Evolutionary conservation across 1,139 yeast species (phyloP).

Genomic region (Debaryomyces singareniensis): DNA sequence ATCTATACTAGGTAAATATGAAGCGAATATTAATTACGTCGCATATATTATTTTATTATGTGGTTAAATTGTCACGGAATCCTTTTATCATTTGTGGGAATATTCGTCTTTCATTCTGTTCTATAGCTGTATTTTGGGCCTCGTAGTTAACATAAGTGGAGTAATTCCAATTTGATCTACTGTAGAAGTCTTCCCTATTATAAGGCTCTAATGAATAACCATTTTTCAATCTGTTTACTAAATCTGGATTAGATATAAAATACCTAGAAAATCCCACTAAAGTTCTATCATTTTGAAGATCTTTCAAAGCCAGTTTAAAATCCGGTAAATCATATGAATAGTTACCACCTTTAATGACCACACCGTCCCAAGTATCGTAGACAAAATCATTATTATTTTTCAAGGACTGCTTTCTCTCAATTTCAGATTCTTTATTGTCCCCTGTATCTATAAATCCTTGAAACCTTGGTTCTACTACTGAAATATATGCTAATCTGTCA

Average conservation of each 20-base stretch:
- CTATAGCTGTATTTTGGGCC: no score
- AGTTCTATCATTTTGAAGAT: slow-evolving; percentile 30
- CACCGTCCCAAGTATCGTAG: slow-evolving; percentile 43
- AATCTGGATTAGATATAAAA: slow-evolving; percentile 49
- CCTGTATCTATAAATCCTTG: slow-evolving; percentile 6
- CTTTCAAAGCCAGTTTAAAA: slow-evolving; percentile 14
- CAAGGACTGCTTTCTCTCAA: not conserved
- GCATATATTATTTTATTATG: no score
- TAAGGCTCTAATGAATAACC: slow-evolving; percentile 34
- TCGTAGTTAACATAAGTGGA: no score
- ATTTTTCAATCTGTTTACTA: slow-evolving; percentile 38
- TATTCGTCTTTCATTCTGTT: no score
- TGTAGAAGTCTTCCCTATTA: slow-evolving; percentile 19
- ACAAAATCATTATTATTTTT: slow-evolving; percentile 15
- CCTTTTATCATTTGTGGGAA: no score
- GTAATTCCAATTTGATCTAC: no score
- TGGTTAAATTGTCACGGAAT: no score
- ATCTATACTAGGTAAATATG: no score
- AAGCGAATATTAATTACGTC: no score
- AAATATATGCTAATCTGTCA: slow-evolving; percentile 42
- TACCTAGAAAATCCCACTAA: slow-evolving; percentile 37
- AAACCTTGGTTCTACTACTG: slow-evolving; percentile 43
- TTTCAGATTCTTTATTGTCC: slow-evolving; percentile 4
- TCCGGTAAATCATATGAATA: slow-evolving; percentile 24
- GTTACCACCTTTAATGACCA: slow-evolving; percentile 42